A percentile compares a stretch with the other conserved stretches of the same genome.
These are phyloP conservation scores for Trichomonas tenax DNA, from an alignment of 208 protist genomes.

Conservation along the genomic window DNA sequence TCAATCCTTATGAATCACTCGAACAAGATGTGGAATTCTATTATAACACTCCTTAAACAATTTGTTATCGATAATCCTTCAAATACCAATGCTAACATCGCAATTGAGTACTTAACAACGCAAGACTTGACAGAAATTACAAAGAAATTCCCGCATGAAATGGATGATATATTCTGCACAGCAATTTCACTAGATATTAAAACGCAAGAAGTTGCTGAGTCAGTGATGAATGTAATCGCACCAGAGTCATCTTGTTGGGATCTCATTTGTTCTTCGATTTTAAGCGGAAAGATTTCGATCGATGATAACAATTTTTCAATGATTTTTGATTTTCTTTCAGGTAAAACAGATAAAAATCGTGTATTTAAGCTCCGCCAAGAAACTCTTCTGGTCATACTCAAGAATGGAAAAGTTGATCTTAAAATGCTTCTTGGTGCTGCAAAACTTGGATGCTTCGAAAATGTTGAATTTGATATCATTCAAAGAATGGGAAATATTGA, in stretches of 20 bases:
- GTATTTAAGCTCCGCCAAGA: neutral
- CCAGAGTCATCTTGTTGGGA: neutral
- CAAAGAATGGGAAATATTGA: neutral
- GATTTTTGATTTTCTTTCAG: neutral
- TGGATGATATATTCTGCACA: neutral
- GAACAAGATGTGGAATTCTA: neutral
- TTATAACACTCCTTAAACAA: neutral
- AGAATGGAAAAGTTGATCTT: neutral
- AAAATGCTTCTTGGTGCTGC: neutral
- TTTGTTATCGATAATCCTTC: neutral
- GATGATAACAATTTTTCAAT: neutral
- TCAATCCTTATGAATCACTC: neutral
- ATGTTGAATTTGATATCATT: neutral
- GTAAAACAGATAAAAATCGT: neutral
- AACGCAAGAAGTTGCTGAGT: neutral
- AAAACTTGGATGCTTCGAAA: neutral
- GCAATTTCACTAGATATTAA: neutral
- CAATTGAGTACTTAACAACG: neutral
- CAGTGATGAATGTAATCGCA: neutral
- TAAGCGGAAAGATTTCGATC: neutral
- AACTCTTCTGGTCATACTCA: neutral
- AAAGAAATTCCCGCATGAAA: neutral
- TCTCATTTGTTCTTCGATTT: neutral
- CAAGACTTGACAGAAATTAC: neutral
- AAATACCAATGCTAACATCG: neutral